phyloP scores from a whole-genome alignment of 768 basidiomycete genomes.

The Lyophyllum decastes region DNA sequence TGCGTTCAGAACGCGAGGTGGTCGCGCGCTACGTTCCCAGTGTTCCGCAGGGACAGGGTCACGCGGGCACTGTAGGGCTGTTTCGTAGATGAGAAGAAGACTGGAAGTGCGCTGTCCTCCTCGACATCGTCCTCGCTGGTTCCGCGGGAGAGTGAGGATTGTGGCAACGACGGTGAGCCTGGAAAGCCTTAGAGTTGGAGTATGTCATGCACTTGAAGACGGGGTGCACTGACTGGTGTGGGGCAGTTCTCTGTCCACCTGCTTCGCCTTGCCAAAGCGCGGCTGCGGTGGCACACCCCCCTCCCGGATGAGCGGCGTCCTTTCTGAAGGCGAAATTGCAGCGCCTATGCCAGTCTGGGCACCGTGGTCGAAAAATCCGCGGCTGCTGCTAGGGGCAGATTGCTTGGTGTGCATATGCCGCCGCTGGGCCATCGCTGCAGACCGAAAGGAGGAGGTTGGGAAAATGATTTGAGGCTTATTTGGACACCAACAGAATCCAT shows the following conservation, averaged over 20 bases:
- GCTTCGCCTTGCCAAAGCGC: background rate
- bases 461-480: background rate
- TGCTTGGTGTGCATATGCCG: background rate
- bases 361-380: too few species aligned
- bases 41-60: slow-evolving; percentile 38
- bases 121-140: too few species aligned
- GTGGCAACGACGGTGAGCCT: too few species aligned
- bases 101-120: too few species aligned
- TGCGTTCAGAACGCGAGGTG: slow-evolving; percentile 52
- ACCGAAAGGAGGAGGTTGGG: background rate
- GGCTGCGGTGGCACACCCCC: background rate
- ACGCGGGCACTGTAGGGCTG: background rate
- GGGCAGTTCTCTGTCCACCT: background rate
- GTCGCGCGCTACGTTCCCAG: slow-evolving; percentile 51
- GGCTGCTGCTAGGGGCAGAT: too few species aligned
- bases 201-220: too few species aligned
- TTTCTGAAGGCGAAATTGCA: background rate
- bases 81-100: too few species aligned
- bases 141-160: background rate
- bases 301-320: background rate
- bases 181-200: too few species aligned
- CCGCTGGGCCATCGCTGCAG: background rate
- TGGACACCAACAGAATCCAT: too few species aligned
- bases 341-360: too few species aligned
- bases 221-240: too few species aligned